phyloP scores from a whole-genome alignment of 805 yeast genomes.

The Yamadazyma akitaensis region DNA sequence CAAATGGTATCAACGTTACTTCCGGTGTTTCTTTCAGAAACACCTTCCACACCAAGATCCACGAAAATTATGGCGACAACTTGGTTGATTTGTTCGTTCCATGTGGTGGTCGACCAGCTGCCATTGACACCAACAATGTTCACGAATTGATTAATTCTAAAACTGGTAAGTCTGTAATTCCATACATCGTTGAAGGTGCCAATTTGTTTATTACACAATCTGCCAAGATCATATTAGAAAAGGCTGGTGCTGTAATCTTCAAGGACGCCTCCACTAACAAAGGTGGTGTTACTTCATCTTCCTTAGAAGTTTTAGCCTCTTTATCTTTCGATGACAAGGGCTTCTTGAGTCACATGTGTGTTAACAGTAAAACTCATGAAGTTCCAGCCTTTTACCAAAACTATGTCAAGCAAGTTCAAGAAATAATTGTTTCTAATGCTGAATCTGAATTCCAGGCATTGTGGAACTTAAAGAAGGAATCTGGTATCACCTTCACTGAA shows the following conservation, averaged over 20 bases:
- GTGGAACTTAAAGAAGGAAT: slow-evolving; percentile 69
- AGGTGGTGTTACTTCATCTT: slow-evolving; percentile 98
- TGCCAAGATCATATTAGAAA: slow-evolving; percentile 82
- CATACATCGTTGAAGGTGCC: slow-evolving; percentile 96
- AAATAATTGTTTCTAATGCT: slow-evolving; percentile 73
- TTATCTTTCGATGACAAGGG: slow-evolving; percentile 83
- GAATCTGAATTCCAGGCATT: slow-evolving; percentile 78
- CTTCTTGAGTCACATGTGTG: slow-evolving; percentile 78
- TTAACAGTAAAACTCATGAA: slow-evolving; percentile 47
- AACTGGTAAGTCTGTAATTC: slow-evolving; percentile 74
- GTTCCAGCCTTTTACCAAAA: slow-evolving; percentile 72
- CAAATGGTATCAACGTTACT: slow-evolving; percentile 69
- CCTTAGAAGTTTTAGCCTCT: slow-evolving; percentile 92
- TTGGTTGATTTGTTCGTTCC: slow-evolving; percentile 87
- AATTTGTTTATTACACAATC: slow-evolving; percentile 92
- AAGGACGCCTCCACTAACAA: slow-evolving; percentile 97
- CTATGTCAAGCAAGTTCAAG: slow-evolving; percentile 85
- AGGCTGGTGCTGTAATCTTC: slow-evolving; percentile 81
- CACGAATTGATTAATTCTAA: slow-evolving; percentile 63
- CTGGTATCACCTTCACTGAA: slow-evolving; percentile 61
- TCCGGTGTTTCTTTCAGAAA: slow-evolving; percentile 91
- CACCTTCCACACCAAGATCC: slow-evolving; percentile 74
- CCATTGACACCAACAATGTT: slow-evolving; percentile 85
- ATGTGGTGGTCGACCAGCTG: slow-evolving; percentile 98
- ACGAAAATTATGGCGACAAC: slow-evolving; percentile 58